Percentiles rank a stretch among this genome's conserved stretches.
Conservation (phyloP, 306 rosid species). For the Acacia acuminata region DNA sequence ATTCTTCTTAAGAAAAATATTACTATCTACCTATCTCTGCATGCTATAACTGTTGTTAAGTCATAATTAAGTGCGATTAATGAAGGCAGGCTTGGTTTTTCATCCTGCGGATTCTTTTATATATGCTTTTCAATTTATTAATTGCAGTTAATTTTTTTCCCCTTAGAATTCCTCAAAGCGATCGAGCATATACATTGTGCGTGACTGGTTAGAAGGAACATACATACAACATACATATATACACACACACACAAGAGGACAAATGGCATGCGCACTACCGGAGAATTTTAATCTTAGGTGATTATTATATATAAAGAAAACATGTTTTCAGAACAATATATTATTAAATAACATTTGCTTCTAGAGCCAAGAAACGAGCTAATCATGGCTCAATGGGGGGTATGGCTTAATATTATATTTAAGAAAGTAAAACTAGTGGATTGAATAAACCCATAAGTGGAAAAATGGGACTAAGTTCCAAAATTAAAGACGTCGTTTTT, state of each 20-base stretch:
- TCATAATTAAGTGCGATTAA: background rate
- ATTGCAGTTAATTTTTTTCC: background rate
- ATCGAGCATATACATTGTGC: background rate
- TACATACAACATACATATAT: too few relatives aligned
- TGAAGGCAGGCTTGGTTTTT: background rate
- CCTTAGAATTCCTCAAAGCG: background rate
- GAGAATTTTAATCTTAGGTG: background rate
- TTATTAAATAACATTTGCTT: background rate
- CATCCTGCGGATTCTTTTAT: background rate
- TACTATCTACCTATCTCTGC: background rate
- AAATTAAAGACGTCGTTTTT: conserved; percentile 49
- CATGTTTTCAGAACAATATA: background rate
- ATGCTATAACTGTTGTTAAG: background rate
- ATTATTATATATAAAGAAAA: background rate
- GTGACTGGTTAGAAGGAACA: background rate
- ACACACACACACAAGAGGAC: background rate
- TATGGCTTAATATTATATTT: conserved; percentile 20
- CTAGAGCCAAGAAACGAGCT: conserved; percentile 24
- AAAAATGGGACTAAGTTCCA: conserved; percentile 15
- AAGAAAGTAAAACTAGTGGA: conserved; percentile 35
- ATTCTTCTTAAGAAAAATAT: background rate
- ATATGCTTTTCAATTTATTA: background rate
- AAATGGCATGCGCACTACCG: background rate
- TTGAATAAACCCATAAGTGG: conserved; percentile 27
- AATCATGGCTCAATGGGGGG: conserved; percentile 35